phyloP scores from a whole-genome alignment of 2,329 filamentous ascomycete species.

The Phialemoniopsis sp. region DNA sequence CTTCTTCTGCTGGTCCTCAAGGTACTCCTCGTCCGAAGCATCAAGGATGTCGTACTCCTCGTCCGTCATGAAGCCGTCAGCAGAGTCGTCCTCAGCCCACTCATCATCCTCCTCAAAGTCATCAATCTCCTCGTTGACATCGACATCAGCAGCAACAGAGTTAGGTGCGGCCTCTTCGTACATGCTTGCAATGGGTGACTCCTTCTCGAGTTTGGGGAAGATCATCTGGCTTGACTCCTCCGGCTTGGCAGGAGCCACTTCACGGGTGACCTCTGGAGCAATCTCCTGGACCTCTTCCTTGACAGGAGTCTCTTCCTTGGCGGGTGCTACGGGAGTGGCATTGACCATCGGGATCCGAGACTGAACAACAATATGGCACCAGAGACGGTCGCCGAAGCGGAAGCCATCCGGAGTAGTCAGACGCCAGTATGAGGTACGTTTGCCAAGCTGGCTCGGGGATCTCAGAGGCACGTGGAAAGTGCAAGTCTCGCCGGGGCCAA shows the following conservation, averaged over 20 bases:
- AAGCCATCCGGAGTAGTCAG: conserved; percentile 75
- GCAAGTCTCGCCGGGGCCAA: conserved; percentile 70
- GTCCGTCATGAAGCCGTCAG: conserved; percentile 85
- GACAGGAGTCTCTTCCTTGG: conserved; percentile 26
- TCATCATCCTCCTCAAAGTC: conserved; percentile 55
- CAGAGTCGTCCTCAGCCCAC: conserved; percentile 54
- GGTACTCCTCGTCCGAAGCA: conserved; percentile 84
- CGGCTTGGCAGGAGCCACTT: conserved; percentile 28
- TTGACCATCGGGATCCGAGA: conserved; percentile 4
- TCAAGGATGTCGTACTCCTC: conserved; percentile 98
- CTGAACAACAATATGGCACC: conserved; percentile 83
- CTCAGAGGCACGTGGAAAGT: conserved; percentile 83
- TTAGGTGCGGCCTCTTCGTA: conserved; percentile 54
- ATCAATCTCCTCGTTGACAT: conserved; percentile 41
- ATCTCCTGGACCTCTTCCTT: conserved; percentile 35
- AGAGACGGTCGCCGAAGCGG: conserved; percentile 88
- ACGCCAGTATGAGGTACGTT: conserved; percentile 93
- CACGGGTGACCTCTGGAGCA: conserved; percentile 68
- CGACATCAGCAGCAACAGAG: conserved; percentile 33
- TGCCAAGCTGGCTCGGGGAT: conserved; percentile 71
- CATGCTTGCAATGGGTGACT: conserved; percentile 79
- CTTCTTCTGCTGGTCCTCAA: conserved; percentile 48
- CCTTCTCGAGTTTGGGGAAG: conserved; percentile 94
- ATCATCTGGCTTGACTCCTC: conserved; percentile 70
- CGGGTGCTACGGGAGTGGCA: conserved; percentile 11